Evolutionary conservation across 2,329 filamentous ascomycete species (phyloP).

Genomic region (Ophiocordyceps camponoti-rufipedis): DNA sequence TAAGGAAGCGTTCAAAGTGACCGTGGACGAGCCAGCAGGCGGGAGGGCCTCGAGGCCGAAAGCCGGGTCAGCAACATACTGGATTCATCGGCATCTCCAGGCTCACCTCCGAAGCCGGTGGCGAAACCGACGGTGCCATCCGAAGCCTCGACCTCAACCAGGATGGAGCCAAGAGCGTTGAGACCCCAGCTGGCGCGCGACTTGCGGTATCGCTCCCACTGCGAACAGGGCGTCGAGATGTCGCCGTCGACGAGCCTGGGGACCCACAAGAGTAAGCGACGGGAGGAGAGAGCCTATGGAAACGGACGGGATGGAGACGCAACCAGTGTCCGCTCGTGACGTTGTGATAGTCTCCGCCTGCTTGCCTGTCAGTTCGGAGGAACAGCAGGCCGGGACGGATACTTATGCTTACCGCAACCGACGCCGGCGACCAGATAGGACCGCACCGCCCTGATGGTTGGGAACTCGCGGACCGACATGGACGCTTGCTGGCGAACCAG

Average conservation of each 20-base stretch:
- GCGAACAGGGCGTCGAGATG: slow-evolving; percentile 83
- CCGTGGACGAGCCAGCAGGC: slow-evolving; percentile 88
- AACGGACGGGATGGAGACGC: too few relatives aligned
- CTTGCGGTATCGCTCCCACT: slow-evolving; percentile 72
- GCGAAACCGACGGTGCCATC: slow-evolving; percentile 91
- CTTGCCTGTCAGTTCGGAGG: not conserved
- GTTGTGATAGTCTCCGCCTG: slow-evolving; percentile 81
- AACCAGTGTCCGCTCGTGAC: slow-evolving; percentile 56
- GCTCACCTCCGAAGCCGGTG: slow-evolving; percentile 67
- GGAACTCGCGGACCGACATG: slow-evolving; percentile 34
- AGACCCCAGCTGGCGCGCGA: slow-evolving; percentile 90
- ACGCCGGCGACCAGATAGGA: slow-evolving; percentile 44
- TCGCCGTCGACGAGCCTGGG: slow-evolving; percentile 77
- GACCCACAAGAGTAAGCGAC: not conserved
- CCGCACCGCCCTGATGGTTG: slow-evolving; percentile 56
- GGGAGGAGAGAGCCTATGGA: slow-evolving; percentile 7
- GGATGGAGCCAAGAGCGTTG: slow-evolving; percentile 85
- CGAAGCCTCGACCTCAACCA: slow-evolving; percentile 71
- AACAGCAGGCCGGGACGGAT: too few relatives aligned
- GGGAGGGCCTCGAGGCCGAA: slow-evolving; percentile 42
- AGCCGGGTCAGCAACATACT: not conserved
- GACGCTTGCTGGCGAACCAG: too few relatives aligned
- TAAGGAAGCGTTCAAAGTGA: slow-evolving; percentile 82
- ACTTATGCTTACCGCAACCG: slow-evolving; percentile 10
- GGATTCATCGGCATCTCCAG: not conserved